Base-by-base conservation (phyloP, 441 rosid species). In the Populus hybrid region DNA sequence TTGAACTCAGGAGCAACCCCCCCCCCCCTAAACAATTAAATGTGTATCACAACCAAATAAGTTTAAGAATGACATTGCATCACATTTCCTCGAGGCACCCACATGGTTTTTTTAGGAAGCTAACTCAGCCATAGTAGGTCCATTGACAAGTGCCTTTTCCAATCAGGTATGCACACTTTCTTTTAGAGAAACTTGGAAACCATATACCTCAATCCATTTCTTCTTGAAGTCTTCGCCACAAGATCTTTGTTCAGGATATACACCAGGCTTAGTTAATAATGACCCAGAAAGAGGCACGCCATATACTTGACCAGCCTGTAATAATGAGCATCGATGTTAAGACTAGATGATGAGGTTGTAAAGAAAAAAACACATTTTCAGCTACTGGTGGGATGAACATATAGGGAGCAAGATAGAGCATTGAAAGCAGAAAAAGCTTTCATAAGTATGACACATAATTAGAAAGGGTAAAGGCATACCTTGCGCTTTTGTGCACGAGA, bases 401-500 rank as follows among this genome's bases (percentile, higher is more conserved):
- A 53, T 24, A 53, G 19, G 32, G 12, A 57, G 23, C 67, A 7
- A 40, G 10, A 65, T 36, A 14, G 46, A 40, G 18, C 23, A 30
- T 35, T 21, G n/a, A 6, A 34, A 72, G 50, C 6, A 32, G 74
- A 21, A 59, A n/a, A 46, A 30, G 18, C 7, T 19, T 46, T n/a
- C 70, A 57, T 9, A 16, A 46, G 50, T 19, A 65, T 5, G 9
- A 46, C 66, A 50, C 46, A 0, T 12, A 23, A 35, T 28, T 16
- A 50, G 12, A 57, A 50, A 74, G 59, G 30, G 53, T 7, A 35
- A 26, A 26, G 50, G 63, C 65, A 70, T 76, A 95, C 99, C 99
- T 97, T 97, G 67, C 99, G 95, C 89, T 97, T 97, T 84, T 91
- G 94, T 36, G 97, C 93, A 77, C 98, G 97, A 81, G 99, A 93